These are phyloP conservation scores for Fulvia fulva DNA, from an alignment of 2,329 filamentous ascomycete genomes.

Conservation along the genomic window DNA sequence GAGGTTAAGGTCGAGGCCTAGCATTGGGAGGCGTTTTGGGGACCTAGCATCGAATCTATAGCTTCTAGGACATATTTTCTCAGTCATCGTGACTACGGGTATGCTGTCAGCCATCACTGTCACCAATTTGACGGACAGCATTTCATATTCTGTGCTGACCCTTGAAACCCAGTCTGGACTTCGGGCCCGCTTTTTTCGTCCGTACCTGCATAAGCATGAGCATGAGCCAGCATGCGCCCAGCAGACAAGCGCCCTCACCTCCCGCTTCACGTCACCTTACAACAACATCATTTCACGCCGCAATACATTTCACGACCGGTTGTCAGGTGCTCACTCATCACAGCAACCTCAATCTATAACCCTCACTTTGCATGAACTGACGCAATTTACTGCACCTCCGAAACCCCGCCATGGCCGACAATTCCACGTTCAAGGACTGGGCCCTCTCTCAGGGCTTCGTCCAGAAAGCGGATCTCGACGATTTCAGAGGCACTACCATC, in stretches of 20 bases:
- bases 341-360: not conserved
- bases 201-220: too few species aligned
- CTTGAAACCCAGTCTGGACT: too few species aligned
- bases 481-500: constrained; percentile 33
- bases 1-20: not conserved
- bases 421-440: constrained; percentile 22
- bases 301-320: not conserved
- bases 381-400: not conserved
- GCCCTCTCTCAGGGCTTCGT: constrained; percentile 12
- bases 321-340: not conserved
- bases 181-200: too few species aligned
- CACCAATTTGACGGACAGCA: too few species aligned
- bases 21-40: constrained; percentile 11
- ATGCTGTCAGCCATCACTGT: too few species aligned
- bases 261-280: too few species aligned
- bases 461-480: constrained; percentile 5
- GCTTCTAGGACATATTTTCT: not conserved
- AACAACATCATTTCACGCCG: not conserved
- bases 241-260: too few species aligned
- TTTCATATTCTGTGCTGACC: too few species aligned
- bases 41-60: not conserved
- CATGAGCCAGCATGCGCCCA: too few species aligned
- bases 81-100: too few species aligned
- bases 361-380: not conserved
- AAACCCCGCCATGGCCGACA: constrained; percentile 5